Base-by-base conservation (phyloP, 192 early-diverging fungal species). In the Rhizoclosmatium globosum region DNA sequence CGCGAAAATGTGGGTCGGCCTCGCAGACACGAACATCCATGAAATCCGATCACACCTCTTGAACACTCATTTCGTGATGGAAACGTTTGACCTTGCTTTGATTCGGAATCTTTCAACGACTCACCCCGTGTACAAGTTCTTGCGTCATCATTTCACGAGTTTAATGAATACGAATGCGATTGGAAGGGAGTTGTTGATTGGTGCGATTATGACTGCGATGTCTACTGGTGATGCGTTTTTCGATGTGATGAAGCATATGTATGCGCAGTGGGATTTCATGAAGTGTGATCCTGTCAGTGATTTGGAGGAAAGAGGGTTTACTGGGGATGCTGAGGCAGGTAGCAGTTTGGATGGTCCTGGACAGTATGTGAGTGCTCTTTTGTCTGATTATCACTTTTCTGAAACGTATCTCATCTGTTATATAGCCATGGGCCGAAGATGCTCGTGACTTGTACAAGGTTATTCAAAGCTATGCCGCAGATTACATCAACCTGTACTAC, bases 401-500 rank as follows among this genome's bases (percentile, higher is more conserved):
- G 2, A 71, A 17, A 57, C n/a, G 2, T 23, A 19, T 39, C 6
- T 23, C 15, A 15, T 1, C 15, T 7, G 6, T 31, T 4, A 31
- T 31, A 48, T 41, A 67, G 61, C 74, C 74, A 13, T 76, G 45
- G 43, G 66, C 64, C 7, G 74, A 76, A 39, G 74, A 76, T 68
- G 44, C 64, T 15, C 50, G 62, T 21, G 64, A 67, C 64, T 45
- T 76, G 2, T 68, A 39, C 43, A 17, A 11, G 6, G 74, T 68
- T 19, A 53, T 76, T 45, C 15, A 7, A 19, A 74, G 41, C 6
- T 11, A 68, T 11, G 61, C 13, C 13, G 11, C 44, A 15, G 23
- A 68, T 9, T 65, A 48, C 48, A 42, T 76, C 47, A 38, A 19
- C 45, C 9, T 76, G 21, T 76, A 41, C 68, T 76, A 76, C 43